phyloP scores from a whole-genome alignment of 495 filamentous ascomycete species.

The Annulohypoxylon stygium region DNA sequence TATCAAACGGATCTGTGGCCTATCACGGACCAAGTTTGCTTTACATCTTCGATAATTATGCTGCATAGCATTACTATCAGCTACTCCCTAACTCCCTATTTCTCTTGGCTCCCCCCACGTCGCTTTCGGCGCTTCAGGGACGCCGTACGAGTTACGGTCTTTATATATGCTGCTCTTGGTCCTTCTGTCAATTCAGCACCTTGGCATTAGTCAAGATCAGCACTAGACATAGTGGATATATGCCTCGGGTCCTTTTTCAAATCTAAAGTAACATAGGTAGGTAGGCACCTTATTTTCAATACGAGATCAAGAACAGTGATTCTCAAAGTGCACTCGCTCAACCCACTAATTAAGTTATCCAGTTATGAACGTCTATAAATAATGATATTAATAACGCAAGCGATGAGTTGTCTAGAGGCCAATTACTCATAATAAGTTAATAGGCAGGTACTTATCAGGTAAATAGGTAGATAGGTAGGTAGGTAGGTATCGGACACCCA shows the following conservation, averaged over 20 bases:
- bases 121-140: constrained; percentile 9
- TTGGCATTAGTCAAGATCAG: constrained; percentile 41
- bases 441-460: too few species aligned
- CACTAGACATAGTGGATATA: background rate
- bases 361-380: background rate
- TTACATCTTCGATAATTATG: constrained; percentile 11
- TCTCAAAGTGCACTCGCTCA: too few species aligned
- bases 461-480: too few species aligned
- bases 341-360: too few species aligned
- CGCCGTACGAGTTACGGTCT: constrained; percentile 14
- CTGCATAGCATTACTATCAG: constrained; percentile 28
- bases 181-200: constrained; percentile 9
- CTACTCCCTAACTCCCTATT: background rate
- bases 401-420: too few species aligned
- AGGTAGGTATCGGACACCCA: too few species aligned
- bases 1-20: constrained; percentile 15
- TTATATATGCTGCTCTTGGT: background rate
- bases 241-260: background rate
- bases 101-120: constrained; percentile 3
- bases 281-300: background rate
- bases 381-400: too few species aligned
- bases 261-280: background rate
- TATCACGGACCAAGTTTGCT: constrained; percentile 26
- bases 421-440: too few species aligned
- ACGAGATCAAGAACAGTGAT: background rate